Evolutionary conservation across 768 basidiomycete species (phyloP), one percentile per base, ranked within the genome.

Genomic region (Thelephora ganbajun): DNA sequence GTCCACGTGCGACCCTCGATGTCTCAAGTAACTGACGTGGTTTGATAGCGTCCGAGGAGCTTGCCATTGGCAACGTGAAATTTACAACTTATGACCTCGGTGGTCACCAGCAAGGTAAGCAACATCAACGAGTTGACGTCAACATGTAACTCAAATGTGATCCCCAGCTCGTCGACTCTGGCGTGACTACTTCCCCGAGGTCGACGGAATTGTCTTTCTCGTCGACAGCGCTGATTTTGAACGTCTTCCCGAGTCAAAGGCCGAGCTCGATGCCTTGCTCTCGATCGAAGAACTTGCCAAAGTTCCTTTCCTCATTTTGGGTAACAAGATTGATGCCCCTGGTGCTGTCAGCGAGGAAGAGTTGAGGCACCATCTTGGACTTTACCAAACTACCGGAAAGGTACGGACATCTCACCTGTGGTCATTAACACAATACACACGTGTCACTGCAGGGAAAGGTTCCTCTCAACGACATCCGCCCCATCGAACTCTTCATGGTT

Each of bases 301-400:
- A 65, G 94, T 99, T 33, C 96, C 96, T 41, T 98, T 99, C 85
- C 79, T 99, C 48, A 78, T 99, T 50, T 82, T 98, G 43, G 96
- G 96, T 39, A 99, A 99, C 77, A 98, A 99, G 79, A 99, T 99
- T 59, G 96, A 98, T 60, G 93, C 93, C n/a, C 79, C 84, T 5
- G 91, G 92, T 35, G 96, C 96, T 35, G 93, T 99, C 53, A 89
- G 85, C 52, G 96, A 99, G 67, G 94, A 99, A 60, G 92, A 99
- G 64, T 70, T 99, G 53, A 83, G 96, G 61, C 90, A 97, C 59
- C 79, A 91, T 53, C 74, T 99, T 39, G 96, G 96, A 13, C 70
- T 99, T 44, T 96, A 93, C 69, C 92, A 97, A 68, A 99, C 96
- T n/a, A 99, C 96, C 19, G 96, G 96, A 63, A 98, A 99, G 83